These are phyloP conservation scores for Staphylotrichum tortipilum DNA, from an alignment of 495 filamentous ascomycete genomes.

Conservation along the genomic window DNA sequence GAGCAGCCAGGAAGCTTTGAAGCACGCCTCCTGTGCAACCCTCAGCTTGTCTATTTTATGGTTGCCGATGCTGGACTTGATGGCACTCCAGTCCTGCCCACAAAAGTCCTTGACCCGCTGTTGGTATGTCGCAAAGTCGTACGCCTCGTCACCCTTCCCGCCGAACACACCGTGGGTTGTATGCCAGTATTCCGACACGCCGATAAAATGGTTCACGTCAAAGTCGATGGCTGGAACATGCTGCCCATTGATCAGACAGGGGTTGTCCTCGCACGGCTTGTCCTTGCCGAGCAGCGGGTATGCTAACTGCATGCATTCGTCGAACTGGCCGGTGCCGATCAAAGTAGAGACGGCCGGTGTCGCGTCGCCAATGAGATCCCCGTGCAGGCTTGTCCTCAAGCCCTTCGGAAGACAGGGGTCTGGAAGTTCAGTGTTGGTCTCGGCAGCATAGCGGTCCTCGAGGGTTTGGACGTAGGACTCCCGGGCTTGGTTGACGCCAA, in stretches of 20 bases:
- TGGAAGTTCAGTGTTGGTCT: slow-evolving; percentile 56
- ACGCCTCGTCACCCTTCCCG: slow-evolving; percentile 69
- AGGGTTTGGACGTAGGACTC: slow-evolving; percentile 69
- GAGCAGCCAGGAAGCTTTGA: slow-evolving; percentile 96
- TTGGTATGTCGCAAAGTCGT: slow-evolving; percentile 90
- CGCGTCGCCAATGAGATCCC: slow-evolving; percentile 33
- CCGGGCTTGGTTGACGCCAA: slow-evolving; percentile 87
- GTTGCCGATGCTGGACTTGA: slow-evolving; percentile 52
- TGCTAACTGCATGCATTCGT: slow-evolving; percentile 73
- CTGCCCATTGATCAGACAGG: slow-evolving; percentile 80
- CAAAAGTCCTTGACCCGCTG: slow-evolving; percentile 78
- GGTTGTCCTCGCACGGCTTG: slow-evolving; percentile 69
- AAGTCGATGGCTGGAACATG: slow-evolving; percentile 97
- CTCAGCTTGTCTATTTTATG: slow-evolving; percentile 53
- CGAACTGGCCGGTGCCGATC: slow-evolving; percentile 75
- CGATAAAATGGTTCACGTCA: slow-evolving; percentile 94
- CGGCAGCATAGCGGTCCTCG: slow-evolving; percentile 48
- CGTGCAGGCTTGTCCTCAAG: slow-evolving; percentile 58
- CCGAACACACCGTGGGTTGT: slow-evolving; percentile 94
- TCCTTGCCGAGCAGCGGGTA: slow-evolving; percentile 88
- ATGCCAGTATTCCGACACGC: slow-evolving; percentile 98
- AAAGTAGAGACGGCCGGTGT: slow-evolving; percentile 36
- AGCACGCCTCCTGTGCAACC: slow-evolving; percentile 78
- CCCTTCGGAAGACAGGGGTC: slow-evolving; percentile 88
- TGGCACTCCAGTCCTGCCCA: slow-evolving; percentile 67